Percentiles rank a stretch among this genome's conserved stretches.
phyloP scores from a whole-genome alignment of 2,329 filamentous ascomycete genomes.

The Septoria petroselini region DNA sequence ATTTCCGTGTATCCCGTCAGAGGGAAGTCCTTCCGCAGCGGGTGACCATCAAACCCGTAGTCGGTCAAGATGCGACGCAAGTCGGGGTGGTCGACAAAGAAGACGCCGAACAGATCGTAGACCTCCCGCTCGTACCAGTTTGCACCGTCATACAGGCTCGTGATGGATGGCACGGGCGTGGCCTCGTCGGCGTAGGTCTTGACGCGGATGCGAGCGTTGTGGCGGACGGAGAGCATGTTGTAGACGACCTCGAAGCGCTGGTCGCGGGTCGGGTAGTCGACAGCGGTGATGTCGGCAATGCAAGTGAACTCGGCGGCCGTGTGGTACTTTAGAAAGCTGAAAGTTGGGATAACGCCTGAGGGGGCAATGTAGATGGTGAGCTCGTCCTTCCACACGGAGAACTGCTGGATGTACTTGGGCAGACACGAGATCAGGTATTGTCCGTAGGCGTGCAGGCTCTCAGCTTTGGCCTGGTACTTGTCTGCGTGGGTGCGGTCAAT shows the following conservation, averaged over 20 bases:
- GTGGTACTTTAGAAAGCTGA: constrained; percentile 95
- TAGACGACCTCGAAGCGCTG: constrained; percentile 98
- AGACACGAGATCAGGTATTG: constrained; percentile 95
- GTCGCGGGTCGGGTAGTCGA: constrained; percentile 92
- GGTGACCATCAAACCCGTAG: constrained; percentile 98
- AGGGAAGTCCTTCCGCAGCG: constrained; percentile 95
- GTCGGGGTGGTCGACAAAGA: constrained; percentile 94
- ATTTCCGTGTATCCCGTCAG: constrained; percentile 98
- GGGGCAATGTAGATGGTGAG: constrained; percentile 75
- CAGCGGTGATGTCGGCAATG: constrained; percentile 85
- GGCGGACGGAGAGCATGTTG: constrained; percentile 90
- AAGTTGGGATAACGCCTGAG: constrained; percentile 81
- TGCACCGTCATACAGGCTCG: constrained; percentile 83
- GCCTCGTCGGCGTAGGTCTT: constrained; percentile 99
- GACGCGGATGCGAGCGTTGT: constrained; percentile 94
- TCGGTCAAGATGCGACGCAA: constrained; percentile 98
- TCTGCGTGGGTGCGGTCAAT: too few species aligned
- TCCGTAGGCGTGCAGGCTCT: constrained; percentile 88
- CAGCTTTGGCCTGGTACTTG: constrained; percentile 83
- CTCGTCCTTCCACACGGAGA: constrained; percentile 99
- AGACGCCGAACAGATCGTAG: constrained; percentile 95
- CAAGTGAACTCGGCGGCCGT: constrained; percentile 96
- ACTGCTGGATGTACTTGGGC: constrained; percentile 98
- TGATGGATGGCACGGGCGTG: constrained; percentile 85
- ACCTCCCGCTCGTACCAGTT: constrained; percentile 99